Base-by-base conservation (phyloP, 2,329 filamentous ascomycete genomes). In the Trichoderma simmonsii region DNA sequence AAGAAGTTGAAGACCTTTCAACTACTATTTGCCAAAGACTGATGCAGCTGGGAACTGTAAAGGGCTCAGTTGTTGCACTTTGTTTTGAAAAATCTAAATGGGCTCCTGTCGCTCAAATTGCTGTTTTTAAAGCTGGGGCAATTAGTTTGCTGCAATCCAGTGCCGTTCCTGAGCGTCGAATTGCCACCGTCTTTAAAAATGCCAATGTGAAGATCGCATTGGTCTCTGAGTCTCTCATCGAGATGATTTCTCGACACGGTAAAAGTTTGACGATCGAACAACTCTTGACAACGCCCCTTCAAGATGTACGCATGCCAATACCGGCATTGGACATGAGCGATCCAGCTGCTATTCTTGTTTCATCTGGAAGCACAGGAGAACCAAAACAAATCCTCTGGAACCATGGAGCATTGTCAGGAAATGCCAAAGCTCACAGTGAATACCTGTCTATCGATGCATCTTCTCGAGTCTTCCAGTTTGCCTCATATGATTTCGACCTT, bases 321-420 rank as follows among this genome's bases (percentile, higher is more conserved):
- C 68, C 59, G 21, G 18, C 28, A 8, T 15, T 70, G 28, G n/a
- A 64, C 8, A 51, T 64, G 57, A 26, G 43, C 36, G 68, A 70
- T 63, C 57, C 68, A 21, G 68, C 68, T 56, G 56, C 68, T 12
- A 70, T 63, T 32, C 21, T 70, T 8, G 68, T 70, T 21, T 70
- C 68, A 34, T 70, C 68, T 28, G 68, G 68, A 15, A 70, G 57
- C 30, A 70, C 68, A n/a, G 68, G 68, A 18, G 68, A 70, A 32
- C 68, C 68, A 64, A 70, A 70, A 34, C 68, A 70, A 24, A 70
- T 70, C 24, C 57, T 63, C 21, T 70, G 68, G 68, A 70, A 12
- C 9, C 68, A 70, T 61, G 26, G 59, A 64, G 28, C 36, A 15
- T 8, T 70, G 11, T 26, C 68, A 0, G 68, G 36, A 34, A 70